These are phyloP conservation scores for Artemisia tridentata DNA, from an alignment of 129 eudicot genomes.

Conservation along the genomic window DNA sequence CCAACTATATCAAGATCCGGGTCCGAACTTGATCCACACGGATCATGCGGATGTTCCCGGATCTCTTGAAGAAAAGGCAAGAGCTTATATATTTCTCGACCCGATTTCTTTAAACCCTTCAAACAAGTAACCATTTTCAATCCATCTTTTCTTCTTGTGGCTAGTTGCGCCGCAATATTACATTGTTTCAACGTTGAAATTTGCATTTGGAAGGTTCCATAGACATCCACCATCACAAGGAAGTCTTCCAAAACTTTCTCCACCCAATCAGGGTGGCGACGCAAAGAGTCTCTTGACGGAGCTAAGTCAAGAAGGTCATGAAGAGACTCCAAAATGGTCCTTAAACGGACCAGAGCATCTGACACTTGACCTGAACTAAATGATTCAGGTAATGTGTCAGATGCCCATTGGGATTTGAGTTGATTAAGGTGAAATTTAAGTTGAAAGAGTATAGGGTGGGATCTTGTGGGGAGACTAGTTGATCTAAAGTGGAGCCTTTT, in stretches of 20 bases:
- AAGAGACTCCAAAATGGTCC: constrained; percentile 52
- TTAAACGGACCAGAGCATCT: constrained; percentile 42
- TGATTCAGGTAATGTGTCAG: constrained; percentile 9
- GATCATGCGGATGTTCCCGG: constrained; percentile 25
- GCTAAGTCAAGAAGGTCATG: constrained; percentile 68
- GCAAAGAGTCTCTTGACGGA: constrained; percentile 58
- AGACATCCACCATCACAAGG: constrained; percentile 57
- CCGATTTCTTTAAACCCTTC: constrained; percentile 52
- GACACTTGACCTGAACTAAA: constrained; percentile 32
- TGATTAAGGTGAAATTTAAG: constrained; percentile 54
- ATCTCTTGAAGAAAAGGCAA: constrained; percentile 33
- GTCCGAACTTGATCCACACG: constrained; percentile 21
- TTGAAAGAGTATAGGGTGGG: constrained; percentile 65
- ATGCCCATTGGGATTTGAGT: constrained; percentile 45
- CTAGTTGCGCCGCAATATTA: constrained; percentile 51
- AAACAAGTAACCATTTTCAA: constrained; percentile 30
- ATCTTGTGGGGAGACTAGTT: constrained; percentile 62
- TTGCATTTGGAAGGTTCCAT: constrained; percentile 62
- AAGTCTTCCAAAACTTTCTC: constrained; percentile 75
- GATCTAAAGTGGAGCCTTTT: constrained; percentile 61
- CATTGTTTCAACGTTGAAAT: constrained; percentile 54
- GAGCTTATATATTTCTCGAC: constrained; percentile 49
- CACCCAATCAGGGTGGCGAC: constrained; percentile 38
- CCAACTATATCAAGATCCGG: constrained; percentile 41
- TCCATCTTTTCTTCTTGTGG: constrained; percentile 52